Evolutionary conservation across 441 rosid species (phyloP), one percentile per base, ranked within the genome.

Genomic region (Oxalis stricta): DNA sequence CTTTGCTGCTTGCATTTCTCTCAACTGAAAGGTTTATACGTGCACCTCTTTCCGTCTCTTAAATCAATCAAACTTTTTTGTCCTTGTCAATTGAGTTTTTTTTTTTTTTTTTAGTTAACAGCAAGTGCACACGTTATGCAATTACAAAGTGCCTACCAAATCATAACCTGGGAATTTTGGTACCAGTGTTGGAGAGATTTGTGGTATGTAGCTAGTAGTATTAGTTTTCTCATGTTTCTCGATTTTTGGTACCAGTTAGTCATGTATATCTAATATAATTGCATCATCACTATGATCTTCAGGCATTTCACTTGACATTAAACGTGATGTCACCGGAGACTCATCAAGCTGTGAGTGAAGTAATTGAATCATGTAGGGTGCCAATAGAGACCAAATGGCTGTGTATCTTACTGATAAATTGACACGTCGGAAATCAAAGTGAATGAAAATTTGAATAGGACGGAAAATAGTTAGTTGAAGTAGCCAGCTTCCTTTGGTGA

Each of bases 181-280:
- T 92, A 45, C 97, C 99, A 0, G 99, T 87, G 29, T 58, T 92
- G 77, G 95, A 92, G 61, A 92, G 94, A 84, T 92, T 92, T 70
- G 86, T 92, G 95, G 99, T 92, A 87, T 56, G 83, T 50, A 33
- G 49, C 47, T 61, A 33, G 44, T 33, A 23, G n/a, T n/a, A 20
- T 35, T 48, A n/a, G n/a, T n/a, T n/a, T n/a, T n/a, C n/a, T n/a
- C n/a, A n/a, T n/a, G n/a, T n/a, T n/a, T n/a, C n/a, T n/a, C n/a
- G n/a, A n/a, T n/a, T n/a, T n/a, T n/a, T n/a, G n/a, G n/a, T n/a
- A n/a, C n/a, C n/a, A n/a, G n/a, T n/a, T n/a, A n/a, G n/a, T n/a
- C n/a, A n/a, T n/a, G n/a, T n/a, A n/a, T n/a, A n/a, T n/a, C n/a
- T n/a, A n/a, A n/a, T n/a, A n/a, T n/a, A n/a, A n/a, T n/a, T n/a